These are phyloP conservation scores for Mitragyna speciosa DNA, from an alignment of 257 asterid genomes.

Conservation along the genomic window DNA sequence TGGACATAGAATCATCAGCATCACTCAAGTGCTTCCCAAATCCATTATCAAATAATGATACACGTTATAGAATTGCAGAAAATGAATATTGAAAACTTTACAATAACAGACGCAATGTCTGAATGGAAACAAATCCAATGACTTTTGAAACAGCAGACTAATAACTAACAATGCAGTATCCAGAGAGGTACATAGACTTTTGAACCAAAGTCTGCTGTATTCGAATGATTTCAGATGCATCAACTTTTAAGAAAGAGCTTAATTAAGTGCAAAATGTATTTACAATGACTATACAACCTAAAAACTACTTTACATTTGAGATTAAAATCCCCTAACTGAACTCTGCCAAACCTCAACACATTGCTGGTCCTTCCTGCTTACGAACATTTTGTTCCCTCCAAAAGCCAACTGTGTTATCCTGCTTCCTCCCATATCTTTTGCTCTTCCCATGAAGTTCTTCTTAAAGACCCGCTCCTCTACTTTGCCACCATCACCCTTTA, in stretches of 20 bases:
- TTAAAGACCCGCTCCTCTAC: slow-evolving; percentile 50
- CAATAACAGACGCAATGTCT: background rate
- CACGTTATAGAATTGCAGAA: background rate
- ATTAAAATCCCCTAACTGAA: slow-evolving; percentile 40
- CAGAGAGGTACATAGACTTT: background rate
- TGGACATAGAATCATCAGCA: background rate
- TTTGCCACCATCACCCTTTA: slow-evolving; percentile 12
- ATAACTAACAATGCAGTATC: background rate
- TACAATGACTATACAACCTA: slow-evolving; percentile 9
- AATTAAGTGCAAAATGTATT: background rate
- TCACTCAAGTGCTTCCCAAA: background rate
- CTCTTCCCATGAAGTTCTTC: slow-evolving; percentile 82
- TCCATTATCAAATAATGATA: background rate
- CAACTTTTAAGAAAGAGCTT: background rate
- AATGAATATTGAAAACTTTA: background rate
- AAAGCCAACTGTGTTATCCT: slow-evolving; percentile 56
- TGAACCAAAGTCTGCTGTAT: background rate
- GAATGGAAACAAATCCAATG: background rate
- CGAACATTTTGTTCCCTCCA: slow-evolving; percentile 87
- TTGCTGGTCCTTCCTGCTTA: slow-evolving; percentile 71
- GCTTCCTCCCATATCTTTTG: slow-evolving; percentile 55
- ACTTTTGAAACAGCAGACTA: background rate
- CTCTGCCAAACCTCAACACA: slow-evolving; percentile 79
- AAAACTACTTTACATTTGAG: background rate
- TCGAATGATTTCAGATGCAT: background rate